Evolutionary conservation across 225 moss, liverwort and hornwort species (phyloP), one percentile per base, ranked within the genome.

Genomic region (Asterella californica): DNA sequence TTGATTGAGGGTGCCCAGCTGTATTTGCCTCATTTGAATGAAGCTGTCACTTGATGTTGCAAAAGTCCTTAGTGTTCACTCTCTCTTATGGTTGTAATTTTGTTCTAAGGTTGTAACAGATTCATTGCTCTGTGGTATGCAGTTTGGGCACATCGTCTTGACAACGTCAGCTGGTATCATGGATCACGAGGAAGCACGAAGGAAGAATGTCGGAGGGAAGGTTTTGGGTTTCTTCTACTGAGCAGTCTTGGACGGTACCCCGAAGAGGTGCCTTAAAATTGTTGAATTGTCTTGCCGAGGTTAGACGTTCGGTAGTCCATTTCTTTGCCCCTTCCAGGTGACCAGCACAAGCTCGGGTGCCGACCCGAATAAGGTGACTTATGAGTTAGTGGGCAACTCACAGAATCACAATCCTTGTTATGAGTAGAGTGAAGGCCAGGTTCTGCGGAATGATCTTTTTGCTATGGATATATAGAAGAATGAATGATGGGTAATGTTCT

Each of bases 141-240:
- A 92, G 92, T 93, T 93, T 63, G 94, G 90, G 53, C 89, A 81
- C 80, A 94, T 94, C 29, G 91, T 92, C 27, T 82, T 94, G 89
- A 94, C 94, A 61, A 94, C 91, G 62, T 92, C 90, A 76, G 90
- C 90, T 64, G 90, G 89, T 72, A 92, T 92, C 48, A 92, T 92
- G 83, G 90, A 90, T 70, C 88, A 92, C 46, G 90, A 90, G 15
- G 90, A 92, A 76, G 92, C 90, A 63, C 82, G 90, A 85, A 82
- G 88, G 76, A 92, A 92, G 81, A 90, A 90, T 29, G 90, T 92
- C 1, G 92, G 92, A 85, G 92, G 90, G 83, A 92, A 92, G 85
- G 89, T 92, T 72, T 70, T 90, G 72, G 90, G 90, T 25, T 92
- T 92, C 79, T 92, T 91, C 76, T 91, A 91, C 81, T 91, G 87